phyloP scores from a whole-genome alignment of 345 rosid genomes.

The Microthlaspi erraticum region DNA sequence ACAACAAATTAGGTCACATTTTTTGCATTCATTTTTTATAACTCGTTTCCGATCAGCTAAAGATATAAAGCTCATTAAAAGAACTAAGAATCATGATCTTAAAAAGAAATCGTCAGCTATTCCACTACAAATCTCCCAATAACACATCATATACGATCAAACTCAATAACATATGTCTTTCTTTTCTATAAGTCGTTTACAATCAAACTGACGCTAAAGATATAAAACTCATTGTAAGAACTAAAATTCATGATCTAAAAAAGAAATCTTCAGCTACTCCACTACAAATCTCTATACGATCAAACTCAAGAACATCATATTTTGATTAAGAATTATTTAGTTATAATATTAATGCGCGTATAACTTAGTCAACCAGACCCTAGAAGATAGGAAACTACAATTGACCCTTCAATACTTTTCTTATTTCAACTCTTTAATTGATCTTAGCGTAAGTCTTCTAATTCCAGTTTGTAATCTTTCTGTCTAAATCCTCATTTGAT shows the following conservation, averaged over 20 bases:
- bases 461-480: neutral
- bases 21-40: neutral
- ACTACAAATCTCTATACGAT: conserved; percentile 4
- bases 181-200: neutral
- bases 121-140: neutral
- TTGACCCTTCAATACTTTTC: neutral
- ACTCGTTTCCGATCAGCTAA: neutral
- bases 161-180: neutral
- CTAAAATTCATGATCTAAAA: neutral
- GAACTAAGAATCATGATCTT: neutral
- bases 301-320: neutral
- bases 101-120: neutral
- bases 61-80: no score
- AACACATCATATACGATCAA: neutral
- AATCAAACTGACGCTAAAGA: neutral
- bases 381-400: no score
- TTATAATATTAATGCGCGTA: no score
- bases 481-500: neutral
- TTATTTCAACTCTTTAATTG: neutral
- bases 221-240: no score
- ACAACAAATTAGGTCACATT: neutral
- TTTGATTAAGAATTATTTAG: no score
- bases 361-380: no score
- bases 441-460: neutral
- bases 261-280: neutral